Evolutionary conservation across 2,329 filamentous ascomycete species (phyloP), one percentile per base, ranked within the genome.

Genomic region (Xylariaceae sp.): DNA sequence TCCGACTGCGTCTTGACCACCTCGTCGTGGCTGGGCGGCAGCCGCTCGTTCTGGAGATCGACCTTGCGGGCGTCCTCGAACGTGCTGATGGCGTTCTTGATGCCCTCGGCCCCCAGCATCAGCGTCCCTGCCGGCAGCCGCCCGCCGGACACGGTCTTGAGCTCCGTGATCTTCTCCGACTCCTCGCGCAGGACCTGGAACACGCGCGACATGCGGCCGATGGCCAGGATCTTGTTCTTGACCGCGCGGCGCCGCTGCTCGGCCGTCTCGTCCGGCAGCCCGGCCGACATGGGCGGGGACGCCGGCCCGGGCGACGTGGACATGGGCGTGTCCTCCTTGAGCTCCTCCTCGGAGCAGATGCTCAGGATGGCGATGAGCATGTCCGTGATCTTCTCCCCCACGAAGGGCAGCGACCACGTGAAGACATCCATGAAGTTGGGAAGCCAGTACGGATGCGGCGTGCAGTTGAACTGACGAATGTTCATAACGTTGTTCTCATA

Each of bases 401-500:
- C 92, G 63, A 98, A 98, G 1, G 92, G 92, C 40, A 98, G 71
- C 21, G 92, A 98, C 92, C 92, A 98, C n/a, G 92, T 98, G 58
- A 98, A 98, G 43, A 98, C 92, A 55, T 98, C 92, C 92, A 98
- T 98, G 58, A 98, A 98, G 68, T 98, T 98, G 35, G 92, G 92
- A 31, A 98, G 76, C 92, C 92, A 98, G 70, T 98, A 98, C 5
- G 92, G 92, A 60, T 98, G 92, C 21, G 92, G 92, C 15, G 92
- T 96, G 75, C 90, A 98, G 72, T 98, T 98, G 70, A 98, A 98
- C 63, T 98, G 92, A 39, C 92, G 79, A 57, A 98, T 98, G 70
- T 98, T 98, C 92, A 98, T 98, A 41, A 98, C 92, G 56, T 98
- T 98, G 65, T 98, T 98, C 67, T 98, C 92, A 59, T 98, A 98